phyloP scores from a whole-genome alignment of 768 basidiomycete species.

The Ramaria sp. region DNA sequence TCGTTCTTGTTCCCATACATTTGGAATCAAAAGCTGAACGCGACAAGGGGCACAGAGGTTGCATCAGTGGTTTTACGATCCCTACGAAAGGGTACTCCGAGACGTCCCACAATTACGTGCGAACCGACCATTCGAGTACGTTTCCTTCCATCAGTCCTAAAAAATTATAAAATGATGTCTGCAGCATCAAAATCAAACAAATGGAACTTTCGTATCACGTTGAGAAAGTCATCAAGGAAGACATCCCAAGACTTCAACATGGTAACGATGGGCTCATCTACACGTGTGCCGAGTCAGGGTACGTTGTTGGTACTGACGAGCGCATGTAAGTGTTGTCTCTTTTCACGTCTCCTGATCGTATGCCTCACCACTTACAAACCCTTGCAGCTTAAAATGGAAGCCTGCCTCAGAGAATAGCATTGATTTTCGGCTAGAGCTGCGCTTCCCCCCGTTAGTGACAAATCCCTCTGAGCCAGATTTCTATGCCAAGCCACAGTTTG shows the following conservation, averaged over 20 bases:
- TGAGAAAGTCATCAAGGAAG: conserved; percentile 72
- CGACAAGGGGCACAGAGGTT: conserved; percentile 43
- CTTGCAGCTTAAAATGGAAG: conserved; percentile 89
- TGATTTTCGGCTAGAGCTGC: conserved; percentile 93
- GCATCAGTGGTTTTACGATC: conserved; percentile 71
- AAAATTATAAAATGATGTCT: neutral
- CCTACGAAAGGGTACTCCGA: conserved; percentile 58
- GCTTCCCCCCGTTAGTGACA: conserved; percentile 63
- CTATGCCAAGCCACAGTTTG: conserved; percentile 74
- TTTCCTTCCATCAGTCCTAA: conserved; percentile 6
- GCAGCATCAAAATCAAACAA: conserved; percentile 77
- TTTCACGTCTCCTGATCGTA: neutral
- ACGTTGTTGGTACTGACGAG: conserved; percentile 71
- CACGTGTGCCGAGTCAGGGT: conserved; percentile 79
- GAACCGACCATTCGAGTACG: conserved; percentile 76
- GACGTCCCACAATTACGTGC: conserved; percentile 59
- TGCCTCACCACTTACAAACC: no score
- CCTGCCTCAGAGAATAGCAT: conserved; percentile 96
- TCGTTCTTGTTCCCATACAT: conserved; percentile 19
- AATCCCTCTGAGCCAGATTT: conserved; percentile 62
- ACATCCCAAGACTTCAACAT: conserved; percentile 81
- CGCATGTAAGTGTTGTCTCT: conserved; percentile 51
- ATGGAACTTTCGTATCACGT: conserved; percentile 83
- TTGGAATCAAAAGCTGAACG: neutral
- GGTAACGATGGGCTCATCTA: conserved; percentile 96